A percentile compares a stretch with the other conserved stretches of the same genome.
phyloP scores from a whole-genome alignment of 352 stramenopile species.

The Phytopythium boreale region DNA sequence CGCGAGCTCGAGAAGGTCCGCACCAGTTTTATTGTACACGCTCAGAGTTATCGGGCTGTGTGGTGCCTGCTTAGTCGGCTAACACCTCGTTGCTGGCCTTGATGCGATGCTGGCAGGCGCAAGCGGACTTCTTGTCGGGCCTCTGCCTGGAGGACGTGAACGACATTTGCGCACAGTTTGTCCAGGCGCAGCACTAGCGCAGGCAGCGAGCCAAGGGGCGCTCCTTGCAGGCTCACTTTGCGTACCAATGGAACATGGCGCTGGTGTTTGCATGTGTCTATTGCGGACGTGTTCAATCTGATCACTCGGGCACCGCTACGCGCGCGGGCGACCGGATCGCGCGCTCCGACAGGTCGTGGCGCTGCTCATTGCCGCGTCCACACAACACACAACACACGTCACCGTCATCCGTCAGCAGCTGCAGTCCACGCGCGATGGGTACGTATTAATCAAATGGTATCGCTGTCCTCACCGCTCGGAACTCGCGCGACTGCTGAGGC shows the following conservation, averaged over 20 bases:
- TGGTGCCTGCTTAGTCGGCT: too few species aligned
- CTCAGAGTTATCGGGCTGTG: too few species aligned
- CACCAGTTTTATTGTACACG: too few species aligned
- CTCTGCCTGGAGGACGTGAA: conserved; percentile 68
- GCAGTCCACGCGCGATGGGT: neutral
- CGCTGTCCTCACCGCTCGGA: conserved; percentile 49
- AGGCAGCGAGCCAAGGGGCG: too few species aligned
- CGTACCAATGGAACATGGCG: neutral
- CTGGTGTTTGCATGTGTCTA: conserved; percentile 1
- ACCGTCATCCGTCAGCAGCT: neutral
- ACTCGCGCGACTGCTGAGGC: conserved; percentile 34
- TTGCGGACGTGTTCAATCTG: conserved; percentile 10
- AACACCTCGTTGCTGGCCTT: conserved; percentile 4
- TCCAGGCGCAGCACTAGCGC: conserved; percentile 20
- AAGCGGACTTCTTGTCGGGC: conserved; percentile 51
- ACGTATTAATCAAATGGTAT: neutral
- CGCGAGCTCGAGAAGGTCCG: conserved; percentile 62
- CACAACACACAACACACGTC: neutral
- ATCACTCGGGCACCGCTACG: neutral
- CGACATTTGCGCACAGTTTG: conserved; percentile 71
- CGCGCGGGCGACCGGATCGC: neutral
- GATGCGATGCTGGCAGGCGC: conserved; percentile 21
- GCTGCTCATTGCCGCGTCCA: conserved; percentile 10
- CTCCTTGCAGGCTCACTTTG: neutral
- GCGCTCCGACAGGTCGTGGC: conserved; percentile 35